Evolutionary conservation across 2,329 filamentous ascomycete genomes (phyloP), one percentile per base, ranked within the genome.

Genomic region (Diaporthe ilicicola): DNA sequence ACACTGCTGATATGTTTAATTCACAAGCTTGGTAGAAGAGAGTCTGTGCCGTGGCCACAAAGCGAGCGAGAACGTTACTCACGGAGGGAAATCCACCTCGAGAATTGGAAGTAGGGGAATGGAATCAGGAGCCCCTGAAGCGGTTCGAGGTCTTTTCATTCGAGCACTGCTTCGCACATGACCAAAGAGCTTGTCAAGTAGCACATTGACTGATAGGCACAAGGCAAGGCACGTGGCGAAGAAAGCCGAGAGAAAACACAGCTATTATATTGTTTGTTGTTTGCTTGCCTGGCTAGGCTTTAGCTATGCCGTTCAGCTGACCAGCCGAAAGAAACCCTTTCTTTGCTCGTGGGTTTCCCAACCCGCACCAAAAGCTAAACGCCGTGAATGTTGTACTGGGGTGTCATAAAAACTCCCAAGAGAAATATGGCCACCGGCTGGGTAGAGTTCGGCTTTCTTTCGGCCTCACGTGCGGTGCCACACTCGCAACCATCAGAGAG

Each of bases 401-500:
- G 59, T 64, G 50, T 64, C 59, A 64, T 50, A 64, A n/a, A 50
- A 64, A 29, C 59, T 50, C 29, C 29, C 59, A 50, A 64, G 13
- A 64, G 59, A 64, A 50, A 64, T 29, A 44, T 42, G 9, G 59
- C 19, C 44, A 29, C 44, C 44, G 8, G 34, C 13, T 50, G 44
- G n/a, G 22, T 42, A 44, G n/a, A 27, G 19, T 34, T 46, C 29
- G 19, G 54, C 4, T 1, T 32, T 19, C 19, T 10, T 50, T 29
- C 29, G 15, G n/a, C 12, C 19, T 22, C n/a, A n/a, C n/a, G n/a
- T 19, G 19, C 5, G 51, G 32, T 10, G n/a, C 19, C 9, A 13
- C 19, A 32, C n/a, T 22, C 27, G 12, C 29, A 19, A 29, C n/a
- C 24, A 19, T 44, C 7, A 37, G 5, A 37, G 5, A 9, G 15